Evolutionary conservation across 257 asterid genomes (phyloP).

Genomic region (Agastache rugosa): DNA sequence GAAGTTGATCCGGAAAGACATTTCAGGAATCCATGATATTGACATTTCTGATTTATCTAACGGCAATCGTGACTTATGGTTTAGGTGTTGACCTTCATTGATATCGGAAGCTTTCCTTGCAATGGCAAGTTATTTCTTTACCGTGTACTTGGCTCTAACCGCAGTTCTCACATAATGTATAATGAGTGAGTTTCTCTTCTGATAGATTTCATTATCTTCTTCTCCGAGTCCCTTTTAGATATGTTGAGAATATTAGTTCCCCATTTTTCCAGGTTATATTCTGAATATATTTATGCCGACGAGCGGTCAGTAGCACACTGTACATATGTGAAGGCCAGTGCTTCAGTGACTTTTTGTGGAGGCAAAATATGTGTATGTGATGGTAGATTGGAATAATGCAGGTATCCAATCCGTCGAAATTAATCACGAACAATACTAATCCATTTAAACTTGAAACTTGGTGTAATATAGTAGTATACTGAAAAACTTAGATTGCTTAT

Average conservation of each 20-base stretch:
- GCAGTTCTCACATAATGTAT: not conserved
- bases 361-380: not conserved
- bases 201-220: not conserved
- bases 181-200: constrained; percentile 7
- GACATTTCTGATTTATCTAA: not conserved
- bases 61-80: not conserved
- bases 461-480: no score
- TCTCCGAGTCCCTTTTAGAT: not conserved
- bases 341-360: no score
- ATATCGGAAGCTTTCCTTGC: not conserved
- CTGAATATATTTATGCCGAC: not conserved
- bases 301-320: not conserved
- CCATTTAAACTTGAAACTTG: no score
- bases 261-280: constrained; percentile 10
- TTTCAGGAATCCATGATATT: not conserved
- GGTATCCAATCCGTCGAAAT: no score
- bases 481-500: no score
- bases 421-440: no score
- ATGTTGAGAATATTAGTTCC: not conserved
- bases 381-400: not conserved
- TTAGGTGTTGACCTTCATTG: constrained; percentile 1
- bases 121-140: not conserved
- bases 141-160: not conserved
- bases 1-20: constrained; percentile 11
- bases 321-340: not conserved